A percentile compares a stretch with the other conserved stretches of the same genome.
Conservation (phyloP, 202 grass and related monocot genomes). For the Hordeum pubiflorum region DNA sequence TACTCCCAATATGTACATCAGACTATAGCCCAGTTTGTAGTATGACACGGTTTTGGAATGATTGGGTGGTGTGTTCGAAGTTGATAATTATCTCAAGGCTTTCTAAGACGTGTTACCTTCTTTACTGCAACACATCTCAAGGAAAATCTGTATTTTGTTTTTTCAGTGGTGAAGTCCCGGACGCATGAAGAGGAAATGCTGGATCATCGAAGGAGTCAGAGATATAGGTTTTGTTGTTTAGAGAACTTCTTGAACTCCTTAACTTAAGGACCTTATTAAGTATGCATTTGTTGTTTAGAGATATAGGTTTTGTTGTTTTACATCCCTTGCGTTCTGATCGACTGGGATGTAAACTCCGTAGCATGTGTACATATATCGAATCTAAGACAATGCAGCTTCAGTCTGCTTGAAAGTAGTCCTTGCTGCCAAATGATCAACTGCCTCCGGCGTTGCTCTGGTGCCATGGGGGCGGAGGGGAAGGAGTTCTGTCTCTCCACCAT, state of each 20-base stretch:
- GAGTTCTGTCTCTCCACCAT: too few species aligned
- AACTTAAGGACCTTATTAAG: neutral
- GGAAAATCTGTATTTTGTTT: neutral
- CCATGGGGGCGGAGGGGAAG: too few species aligned
- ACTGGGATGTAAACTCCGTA: too few species aligned
- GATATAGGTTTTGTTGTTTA: neutral
- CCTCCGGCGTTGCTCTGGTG: too few species aligned
- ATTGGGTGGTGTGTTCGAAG: neutral
- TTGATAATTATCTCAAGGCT: neutral
- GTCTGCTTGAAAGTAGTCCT: too few species aligned
- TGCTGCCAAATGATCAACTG: too few species aligned
- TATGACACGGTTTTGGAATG: neutral
- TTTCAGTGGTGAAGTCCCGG: neutral
- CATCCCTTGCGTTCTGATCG: too few species aligned
- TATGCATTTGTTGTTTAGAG: neutral
- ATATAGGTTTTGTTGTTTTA: too few species aligned
- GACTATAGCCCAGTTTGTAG: neutral
- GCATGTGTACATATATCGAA: too few species aligned
- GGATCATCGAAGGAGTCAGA: neutral
- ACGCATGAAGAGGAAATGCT: neutral
- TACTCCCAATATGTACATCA: neutral
- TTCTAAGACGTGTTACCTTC: neutral
- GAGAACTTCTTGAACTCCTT: neutral
- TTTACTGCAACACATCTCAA: neutral
- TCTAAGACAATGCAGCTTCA: too few species aligned